Evolutionary conservation across 768 basidiomycete genomes (phyloP), one percentile per base, ranked within the genome.

Genomic region (Fibroporia radiculosa): DNA sequence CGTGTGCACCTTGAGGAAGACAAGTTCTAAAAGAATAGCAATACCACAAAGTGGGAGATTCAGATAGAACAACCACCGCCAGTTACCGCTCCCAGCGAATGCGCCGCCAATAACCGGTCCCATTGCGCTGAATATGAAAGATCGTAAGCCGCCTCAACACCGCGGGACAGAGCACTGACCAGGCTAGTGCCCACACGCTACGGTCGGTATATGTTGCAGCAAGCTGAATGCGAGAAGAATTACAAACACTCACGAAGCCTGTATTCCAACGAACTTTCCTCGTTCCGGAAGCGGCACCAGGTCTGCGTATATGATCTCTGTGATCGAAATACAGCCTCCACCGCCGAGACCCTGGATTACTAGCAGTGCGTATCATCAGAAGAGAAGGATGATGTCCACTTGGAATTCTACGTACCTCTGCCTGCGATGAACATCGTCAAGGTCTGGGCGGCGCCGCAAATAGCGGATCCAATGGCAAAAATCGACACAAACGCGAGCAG

Each of bases 381-480:
- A 20, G 25, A 13, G 23, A 7, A 19, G 5, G 34, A 35, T 35
- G 4, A 39, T 39, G 10, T 20, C 37, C 5, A n/a, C 19, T 19
- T 26, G 25, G 27, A 16, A 3, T 19, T n/a, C n/a, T 0, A 26
- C 44, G 16, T 31, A 52, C 51, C 39, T 18, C 71, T 53, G 0
- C 64, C 69, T 5, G 60, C 68, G 36, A 73, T 71, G 6, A 70
- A 49, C 64, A 65, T 64, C 6, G 49, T 45, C 66, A 73, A 69
- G 44, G 40, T 66, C 24, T 63, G 55, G 0, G 70, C 66, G 0
- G 64, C 58, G 0, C 68, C 73, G 14, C 59, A 61, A 1, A 73
- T n/a, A 0, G 67, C 70, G 13, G 62, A 63, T 0, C 73, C 72
- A 19, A 69, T 16, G 1, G 67, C 66, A 42, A 70, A 70, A 8